A percentile compares a stretch with the other conserved stretches of the same genome.
These are phyloP conservation scores for Trichophyton benhamiae DNA, from an alignment of 2,329 filamentous ascomycete species.

Conservation along the genomic window DNA sequence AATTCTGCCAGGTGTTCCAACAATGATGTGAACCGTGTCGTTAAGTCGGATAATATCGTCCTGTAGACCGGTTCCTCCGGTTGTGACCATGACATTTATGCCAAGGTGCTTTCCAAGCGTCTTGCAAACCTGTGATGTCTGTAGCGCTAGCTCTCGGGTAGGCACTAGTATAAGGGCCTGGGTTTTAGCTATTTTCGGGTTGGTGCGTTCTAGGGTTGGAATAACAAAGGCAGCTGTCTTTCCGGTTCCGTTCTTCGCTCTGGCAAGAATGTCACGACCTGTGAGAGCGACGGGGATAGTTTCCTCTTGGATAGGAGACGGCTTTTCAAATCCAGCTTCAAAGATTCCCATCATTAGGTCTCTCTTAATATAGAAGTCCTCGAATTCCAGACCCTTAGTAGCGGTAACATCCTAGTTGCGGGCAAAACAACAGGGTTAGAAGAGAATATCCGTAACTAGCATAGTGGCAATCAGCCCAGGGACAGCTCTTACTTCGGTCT, in stretches of 20 bases:
- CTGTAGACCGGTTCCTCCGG: slow-evolving; percentile 84
- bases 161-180: slow-evolving; percentile 94
- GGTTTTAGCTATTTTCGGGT: slow-evolving; percentile 90
- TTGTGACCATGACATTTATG: slow-evolving; percentile 98
- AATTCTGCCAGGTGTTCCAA: slow-evolving; percentile 92
- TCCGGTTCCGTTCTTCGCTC: slow-evolving; percentile 96
- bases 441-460: background rate
- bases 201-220: slow-evolving; percentile 86
- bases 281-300: slow-evolving; percentile 93
- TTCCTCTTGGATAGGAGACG: slow-evolving; percentile 98
- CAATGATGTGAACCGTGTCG: slow-evolving; percentile 92
- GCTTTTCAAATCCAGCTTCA: slow-evolving; percentile 96
- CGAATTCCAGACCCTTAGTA: slow-evolving; percentile 94
- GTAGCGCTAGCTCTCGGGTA: slow-evolving; percentile 89
- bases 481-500: slow-evolving; percentile 35
- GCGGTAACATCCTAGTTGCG: slow-evolving; percentile 77
- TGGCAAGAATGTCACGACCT: slow-evolving; percentile 84
- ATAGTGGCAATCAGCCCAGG: background rate
- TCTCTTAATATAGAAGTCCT: slow-evolving; percentile 90
- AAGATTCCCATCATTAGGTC: slow-evolving; percentile 98
- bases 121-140: slow-evolving; percentile 99
- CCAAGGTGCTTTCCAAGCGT: slow-evolving; percentile 93
- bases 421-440: slow-evolving; percentile 4
- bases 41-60: slow-evolving; percentile 94
- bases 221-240: slow-evolving; percentile 98